Base-by-base conservation (phyloP, 768 basidiomycete genomes). In the Phlebiopsis flavidoalba region DNA sequence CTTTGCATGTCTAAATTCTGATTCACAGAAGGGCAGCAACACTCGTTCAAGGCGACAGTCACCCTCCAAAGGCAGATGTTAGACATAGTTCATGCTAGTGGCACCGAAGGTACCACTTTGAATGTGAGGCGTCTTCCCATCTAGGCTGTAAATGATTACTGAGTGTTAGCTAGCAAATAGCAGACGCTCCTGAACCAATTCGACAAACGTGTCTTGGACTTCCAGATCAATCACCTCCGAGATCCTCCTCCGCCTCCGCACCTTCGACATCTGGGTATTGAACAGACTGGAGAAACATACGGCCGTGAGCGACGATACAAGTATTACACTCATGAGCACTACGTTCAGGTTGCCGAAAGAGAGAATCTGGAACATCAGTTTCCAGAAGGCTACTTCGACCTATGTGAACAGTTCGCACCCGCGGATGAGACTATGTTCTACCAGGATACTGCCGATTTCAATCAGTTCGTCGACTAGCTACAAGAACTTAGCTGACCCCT, bases 301-400 rank as follows among this genome's bases (percentile, higher is more conserved):
- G 92, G 92, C 5, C 85, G 93, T 37, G 92, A 98, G 74, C 87
- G 93, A 31, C 88, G 93, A 22, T 85, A 93, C 70, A 82, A 93
- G 63, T 93, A 93, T 69, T 95, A 85, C 75, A 91, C 91, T 0
- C 71, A 88, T 48, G 79, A 81, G 1, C 83, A 86, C 33, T 96
- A 91, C 72, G 80, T 77, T 33, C 71, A 76, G 33, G 76, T 92
- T 35, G 80, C 93, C 52, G 74, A 77, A 1, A 76, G 78, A 49
- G 90, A 94, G 71, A 81, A 83, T 8, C 78, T 94, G 24, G 83
- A 88, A 66, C 79, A 82, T 57, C 65, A 73, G 2, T 78, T 80
- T 62, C 63, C 70, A 19, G 75, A 81, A 37, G 68, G 80, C 37
- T 81, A 88, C 67, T 65, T 84, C 40, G 72, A 74, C 8, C 66